Percentiles rank a stretch among this genome's conserved stretches.
phyloP scores from a whole-genome alignment of 768 basidiomycete species.

The Myochromella boudieri region DNA sequence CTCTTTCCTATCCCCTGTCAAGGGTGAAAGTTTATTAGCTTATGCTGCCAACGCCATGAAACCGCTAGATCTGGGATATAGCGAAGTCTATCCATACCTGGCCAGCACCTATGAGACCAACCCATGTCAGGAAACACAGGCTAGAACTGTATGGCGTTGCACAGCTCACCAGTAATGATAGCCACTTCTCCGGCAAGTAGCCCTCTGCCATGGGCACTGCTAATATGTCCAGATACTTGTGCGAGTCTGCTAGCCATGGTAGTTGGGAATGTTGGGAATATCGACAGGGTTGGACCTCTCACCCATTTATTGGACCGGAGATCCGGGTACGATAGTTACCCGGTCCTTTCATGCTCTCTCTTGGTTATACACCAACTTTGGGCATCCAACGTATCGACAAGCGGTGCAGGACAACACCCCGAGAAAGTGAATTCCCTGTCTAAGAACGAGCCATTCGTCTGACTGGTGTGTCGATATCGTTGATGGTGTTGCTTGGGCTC shows the following conservation, averaged over 20 bases:
- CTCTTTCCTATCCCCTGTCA: slow-evolving; percentile 76
- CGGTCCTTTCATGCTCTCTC: no score
- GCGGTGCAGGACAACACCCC: no score
- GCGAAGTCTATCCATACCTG: slow-evolving; percentile 45
- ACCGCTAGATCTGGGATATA: neutral
- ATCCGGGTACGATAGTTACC: slow-evolving; percentile 14
- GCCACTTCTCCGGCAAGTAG: slow-evolving; percentile 77
- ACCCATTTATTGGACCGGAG: slow-evolving; percentile 6
- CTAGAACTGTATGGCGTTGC: neutral
- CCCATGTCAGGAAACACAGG: slow-evolving; percentile 5
- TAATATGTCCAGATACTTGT: slow-evolving; percentile 72
- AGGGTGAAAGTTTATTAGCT: neutral
- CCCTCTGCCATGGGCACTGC: slow-evolving; percentile 52
- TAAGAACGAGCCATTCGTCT: no score
- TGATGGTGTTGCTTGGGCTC: no score
- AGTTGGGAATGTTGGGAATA: neutral
- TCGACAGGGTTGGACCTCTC: no score
- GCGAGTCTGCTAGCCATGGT: slow-evolving; percentile 58
- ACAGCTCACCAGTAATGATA: slow-evolving; percentile 74
- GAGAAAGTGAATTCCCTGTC: no score
- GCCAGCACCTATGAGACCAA: slow-evolving; percentile 55
- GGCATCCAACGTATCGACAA: no score
- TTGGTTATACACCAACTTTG: no score
- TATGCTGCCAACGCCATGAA: neutral
- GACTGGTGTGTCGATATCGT: no score